Conservation (phyloP, 768 basidiomycete genomes). For the Tephrocybe rancida region DNA sequence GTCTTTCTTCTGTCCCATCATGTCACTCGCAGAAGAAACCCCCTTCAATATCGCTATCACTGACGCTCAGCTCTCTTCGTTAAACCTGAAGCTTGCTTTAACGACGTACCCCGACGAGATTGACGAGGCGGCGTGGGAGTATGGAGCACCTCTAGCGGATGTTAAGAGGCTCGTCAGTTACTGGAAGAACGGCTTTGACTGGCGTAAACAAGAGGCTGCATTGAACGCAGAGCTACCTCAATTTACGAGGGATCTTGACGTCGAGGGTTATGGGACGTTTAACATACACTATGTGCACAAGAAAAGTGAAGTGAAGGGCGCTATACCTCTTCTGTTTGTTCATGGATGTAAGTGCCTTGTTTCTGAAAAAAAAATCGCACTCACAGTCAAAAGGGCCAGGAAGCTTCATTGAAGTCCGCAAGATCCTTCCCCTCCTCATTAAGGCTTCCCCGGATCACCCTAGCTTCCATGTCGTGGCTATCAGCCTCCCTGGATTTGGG, state of each 20-base stretch:
- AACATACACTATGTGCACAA: slow-evolving; percentile 63
- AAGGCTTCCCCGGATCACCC: slow-evolving; percentile 44
- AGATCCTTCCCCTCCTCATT: slow-evolving; percentile 57
- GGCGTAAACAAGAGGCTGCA: slow-evolving; percentile 52
- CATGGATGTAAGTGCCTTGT: slow-evolving; percentile 49
- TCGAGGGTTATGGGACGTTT: slow-evolving; percentile 45
- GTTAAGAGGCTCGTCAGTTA: slow-evolving; percentile 45
- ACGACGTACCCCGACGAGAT: slow-evolving; percentile 59
- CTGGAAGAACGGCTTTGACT: slow-evolving; percentile 58
- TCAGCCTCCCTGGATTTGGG: slow-evolving; percentile 62
- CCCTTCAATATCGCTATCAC: slow-evolving; percentile 52
- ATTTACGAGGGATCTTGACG: slow-evolving; percentile 52
- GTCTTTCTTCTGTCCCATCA: slow-evolving; percentile 1
- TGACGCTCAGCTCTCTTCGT: slow-evolving; percentile 39
- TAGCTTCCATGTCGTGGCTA: slow-evolving; percentile 65
- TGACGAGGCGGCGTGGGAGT: slow-evolving; percentile 45
- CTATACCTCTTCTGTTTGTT: slow-evolving; percentile 46
- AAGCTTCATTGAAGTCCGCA: slow-evolving; percentile 57
- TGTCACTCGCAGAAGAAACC: slow-evolving; percentile 9
- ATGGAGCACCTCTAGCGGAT: slow-evolving; percentile 53
- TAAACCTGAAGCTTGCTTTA: slow-evolving; percentile 49
- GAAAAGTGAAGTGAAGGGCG: slow-evolving; percentile 41
- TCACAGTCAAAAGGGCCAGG: slow-evolving; percentile 58
- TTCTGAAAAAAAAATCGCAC: not conserved
- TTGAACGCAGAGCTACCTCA: slow-evolving; percentile 59